Conservation (phyloP, 768 basidiomycete genomes). For the Amanita muscaria region DNA sequence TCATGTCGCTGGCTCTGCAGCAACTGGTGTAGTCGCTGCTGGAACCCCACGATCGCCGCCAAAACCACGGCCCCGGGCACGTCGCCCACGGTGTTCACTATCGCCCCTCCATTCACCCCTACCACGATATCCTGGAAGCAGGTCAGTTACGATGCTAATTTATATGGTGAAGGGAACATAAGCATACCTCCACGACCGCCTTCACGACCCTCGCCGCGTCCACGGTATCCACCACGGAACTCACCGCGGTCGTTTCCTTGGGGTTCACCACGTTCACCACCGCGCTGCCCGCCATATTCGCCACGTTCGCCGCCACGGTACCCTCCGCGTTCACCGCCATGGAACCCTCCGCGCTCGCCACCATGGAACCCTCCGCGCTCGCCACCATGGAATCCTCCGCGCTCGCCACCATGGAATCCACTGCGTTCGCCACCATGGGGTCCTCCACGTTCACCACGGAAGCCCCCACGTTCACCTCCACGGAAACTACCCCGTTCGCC, state of each 20-base stretch:
- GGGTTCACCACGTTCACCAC: too few species aligned
- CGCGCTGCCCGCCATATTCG: too few species aligned
- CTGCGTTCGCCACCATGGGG: slow-evolving; percentile 27
- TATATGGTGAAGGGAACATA: not conserved
- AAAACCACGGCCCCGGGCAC: slow-evolving; percentile 1
- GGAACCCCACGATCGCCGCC: not conserved
- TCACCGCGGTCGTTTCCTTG: too few species aligned
- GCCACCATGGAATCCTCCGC: slow-evolving; percentile 20
- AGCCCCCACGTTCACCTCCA: slow-evolving; percentile 24
- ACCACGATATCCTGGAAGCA: slow-evolving; percentile 1
- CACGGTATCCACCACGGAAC: slow-evolving; percentile 29
- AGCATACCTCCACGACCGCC: not conserved
- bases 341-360: slow-evolving; percentile 23
- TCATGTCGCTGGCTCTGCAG: not conserved
- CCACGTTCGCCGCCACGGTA: slow-evolving; percentile 24
- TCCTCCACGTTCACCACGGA: slow-evolving; percentile 25
- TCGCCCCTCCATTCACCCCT: slow-evolving; percentile 6
- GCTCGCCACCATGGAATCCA: slow-evolving; percentile 26
- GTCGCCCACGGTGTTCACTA: slow-evolving; percentile 5
- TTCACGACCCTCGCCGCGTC: slow-evolving; percentile 18
- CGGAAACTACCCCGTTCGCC: slow-evolving; percentile 24
- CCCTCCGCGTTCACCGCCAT: slow-evolving; percentile 27
- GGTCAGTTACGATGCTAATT: too few species aligned
- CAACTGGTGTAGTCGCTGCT: not conserved
- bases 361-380: slow-evolving; percentile 27